Evolutionary conservation across 2,329 filamentous ascomycete species (phyloP), one percentile per base, ranked within the genome.

Genomic region (Xylaria digitata): DNA sequence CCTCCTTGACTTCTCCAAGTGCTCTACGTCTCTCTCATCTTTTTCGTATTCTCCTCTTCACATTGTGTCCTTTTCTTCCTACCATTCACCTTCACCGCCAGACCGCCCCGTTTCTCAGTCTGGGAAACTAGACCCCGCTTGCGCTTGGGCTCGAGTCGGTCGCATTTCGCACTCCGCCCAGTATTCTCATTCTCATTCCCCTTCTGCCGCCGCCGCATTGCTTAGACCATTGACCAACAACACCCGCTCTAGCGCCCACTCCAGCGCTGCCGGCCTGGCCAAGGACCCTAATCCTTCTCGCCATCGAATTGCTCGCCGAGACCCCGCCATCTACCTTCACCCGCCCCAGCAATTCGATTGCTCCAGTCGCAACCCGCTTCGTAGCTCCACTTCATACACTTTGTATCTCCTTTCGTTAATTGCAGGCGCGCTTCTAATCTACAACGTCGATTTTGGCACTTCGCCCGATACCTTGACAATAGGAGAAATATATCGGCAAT

Each of bases 371-470:
- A 60, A 53, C 43, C 58, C 56, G 30, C 62, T 75, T 49, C 55
- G 15, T 26, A 66, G 68, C 63, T 68, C 65, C 19, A 65, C 73
- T 62, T 73, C 68, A 45, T 61, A 68, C 63, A 57, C 68, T 61
- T 64, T 76, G 30, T 75, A 72, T 68, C 61, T 75, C 49, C 13
- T 72, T 32, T 69, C 74, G 2, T 45, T 75, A 26, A 43, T 71
- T 65, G 64, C 69, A 42, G 68, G 63, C 61, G 73, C 70, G 15
- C 62, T 74, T 17, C 49, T 73, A 30, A 40, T 70, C 48, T 75
- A 74, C 70, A 67, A 61, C 30, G 37, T 67, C 42, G 21, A 59
- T 23, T 45, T 49, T 15, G 57, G 62, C 46, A 49, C 54, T 13
- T 52, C 32, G n/a, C 45, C 56, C 55, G 45, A 48, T 19, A 45